Conservation (phyloP, 768 basidiomycete species). For the Pholiota conissans region DNA sequence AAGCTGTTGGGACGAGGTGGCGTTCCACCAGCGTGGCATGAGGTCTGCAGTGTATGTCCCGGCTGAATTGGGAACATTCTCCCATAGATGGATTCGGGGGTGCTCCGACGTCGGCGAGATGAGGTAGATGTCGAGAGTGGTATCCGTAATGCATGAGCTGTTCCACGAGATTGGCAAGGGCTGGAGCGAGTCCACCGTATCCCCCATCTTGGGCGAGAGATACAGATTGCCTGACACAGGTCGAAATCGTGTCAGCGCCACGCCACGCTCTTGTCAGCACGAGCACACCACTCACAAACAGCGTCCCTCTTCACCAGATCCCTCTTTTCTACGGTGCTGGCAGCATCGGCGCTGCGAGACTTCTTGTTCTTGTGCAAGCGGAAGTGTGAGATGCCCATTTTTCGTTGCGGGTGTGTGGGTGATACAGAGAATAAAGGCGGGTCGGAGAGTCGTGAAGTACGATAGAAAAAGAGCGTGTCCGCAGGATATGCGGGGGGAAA, state of each 20-base stretch:
- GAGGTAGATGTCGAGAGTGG: slow-evolving; percentile 67
- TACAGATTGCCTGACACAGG: slow-evolving; percentile 59
- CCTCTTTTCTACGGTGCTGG: slow-evolving; percentile 9
- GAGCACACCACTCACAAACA: background rate
- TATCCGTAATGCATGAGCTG: slow-evolving; percentile 48
- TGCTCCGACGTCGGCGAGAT: slow-evolving; percentile 44
- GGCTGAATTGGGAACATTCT: slow-evolving; percentile 43
- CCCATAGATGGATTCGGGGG: slow-evolving; percentile 59
- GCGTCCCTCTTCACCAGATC: background rate
- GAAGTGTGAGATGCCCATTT: slow-evolving; percentile 19
- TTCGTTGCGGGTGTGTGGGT: background rate
- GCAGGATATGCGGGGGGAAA: slow-evolving; percentile 15
- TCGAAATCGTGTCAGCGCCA: background rate
- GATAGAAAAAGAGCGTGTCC: slow-evolving; percentile 20
- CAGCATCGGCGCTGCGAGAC: slow-evolving; percentile 2
- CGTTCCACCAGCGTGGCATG: slow-evolving; percentile 73
- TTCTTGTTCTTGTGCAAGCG: slow-evolving; percentile 15
- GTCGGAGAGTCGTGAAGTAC: slow-evolving; percentile 1
- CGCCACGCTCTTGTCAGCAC: too few relatives aligned
- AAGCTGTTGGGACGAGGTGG: slow-evolving; percentile 44
- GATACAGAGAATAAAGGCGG: slow-evolving; percentile 2
- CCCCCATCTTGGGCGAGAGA: slow-evolving; percentile 48
- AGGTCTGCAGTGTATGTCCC: slow-evolving; percentile 53
- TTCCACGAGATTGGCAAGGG: slow-evolving; percentile 68
- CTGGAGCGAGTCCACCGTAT: slow-evolving; percentile 43